A percentile compares a stretch with the other conserved stretches of the same genome.
Conservation (phyloP, 352 stramenopile genomes). For the Phytophthora podocarpi region DNA sequence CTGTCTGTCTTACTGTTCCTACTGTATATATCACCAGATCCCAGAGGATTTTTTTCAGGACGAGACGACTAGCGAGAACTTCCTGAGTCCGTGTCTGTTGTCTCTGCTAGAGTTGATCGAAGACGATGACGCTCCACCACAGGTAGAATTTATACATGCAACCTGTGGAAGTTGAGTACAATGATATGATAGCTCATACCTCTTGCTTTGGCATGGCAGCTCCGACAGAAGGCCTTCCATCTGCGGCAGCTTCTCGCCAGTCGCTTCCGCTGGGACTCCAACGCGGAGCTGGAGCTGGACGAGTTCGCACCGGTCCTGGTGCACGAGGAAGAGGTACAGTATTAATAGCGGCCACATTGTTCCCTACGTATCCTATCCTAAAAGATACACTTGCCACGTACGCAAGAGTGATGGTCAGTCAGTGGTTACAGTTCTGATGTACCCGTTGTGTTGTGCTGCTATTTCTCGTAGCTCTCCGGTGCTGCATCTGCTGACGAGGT, state of each 20-base stretch:
- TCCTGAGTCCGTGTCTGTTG: slow-evolving; percentile 58
- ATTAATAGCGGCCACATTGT: too few species aligned
- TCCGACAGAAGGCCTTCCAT: slow-evolving; percentile 32
- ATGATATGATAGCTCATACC: slow-evolving; percentile 19
- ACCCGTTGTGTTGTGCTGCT: neutral
- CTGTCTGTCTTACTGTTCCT: neutral
- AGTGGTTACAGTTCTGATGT: slow-evolving; percentile 11
- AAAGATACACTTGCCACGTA: slow-evolving; percentile 28
- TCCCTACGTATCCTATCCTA: slow-evolving; percentile 10
- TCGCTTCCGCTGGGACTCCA: slow-evolving; percentile 44
- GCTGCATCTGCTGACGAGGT: neutral
- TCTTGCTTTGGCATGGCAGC: slow-evolving; percentile 21
- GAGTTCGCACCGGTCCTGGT: slow-evolving; percentile 62
- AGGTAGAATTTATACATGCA: slow-evolving; percentile 21
- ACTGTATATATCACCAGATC: slow-evolving; percentile 37
- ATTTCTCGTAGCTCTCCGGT: slow-evolving; percentile 16
- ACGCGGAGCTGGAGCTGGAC: slow-evolving; percentile 34
- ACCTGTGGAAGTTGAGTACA: too few species aligned
- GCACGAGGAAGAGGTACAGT: slow-evolving; percentile 45
- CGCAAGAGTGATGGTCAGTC: slow-evolving; percentile 30
- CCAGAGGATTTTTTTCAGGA: slow-evolving; percentile 76
- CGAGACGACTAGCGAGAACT: slow-evolving; percentile 63
- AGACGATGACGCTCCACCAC: slow-evolving; percentile 39
- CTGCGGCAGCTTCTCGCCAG: slow-evolving; percentile 41
- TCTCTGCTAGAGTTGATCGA: slow-evolving; percentile 73